These are phyloP conservation scores for Rossbeevera mucosa DNA, from an alignment of 768 basidiomycete genomes.

Conservation along the genomic window DNA sequence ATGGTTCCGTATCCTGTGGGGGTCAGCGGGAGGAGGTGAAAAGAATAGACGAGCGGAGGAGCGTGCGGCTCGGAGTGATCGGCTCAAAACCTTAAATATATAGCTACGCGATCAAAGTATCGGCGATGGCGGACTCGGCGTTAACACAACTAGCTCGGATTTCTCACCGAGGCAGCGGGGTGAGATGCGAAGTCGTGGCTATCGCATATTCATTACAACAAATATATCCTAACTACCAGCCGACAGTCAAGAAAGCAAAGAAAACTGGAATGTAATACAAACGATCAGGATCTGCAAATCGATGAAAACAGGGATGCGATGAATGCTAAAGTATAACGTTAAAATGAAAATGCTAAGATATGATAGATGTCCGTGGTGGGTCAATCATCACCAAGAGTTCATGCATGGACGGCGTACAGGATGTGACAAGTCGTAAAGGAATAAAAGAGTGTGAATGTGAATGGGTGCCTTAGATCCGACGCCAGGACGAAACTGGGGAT, in stretches of 20 bases:
- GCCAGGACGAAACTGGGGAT: slow-evolving; percentile 47
- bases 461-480: slow-evolving; percentile 41
- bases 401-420: slow-evolving; percentile 23
- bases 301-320: slow-evolving; percentile 22
- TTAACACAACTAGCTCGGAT: not conserved
- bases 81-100: not conserved
- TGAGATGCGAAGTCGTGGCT: not conserved
- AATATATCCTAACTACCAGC: slow-evolving; percentile 22
- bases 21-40: not conserved
- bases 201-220: slow-evolving; percentile 27
- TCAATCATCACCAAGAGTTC: slow-evolving; percentile 26
- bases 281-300: slow-evolving; percentile 20
- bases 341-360: slow-evolving; percentile 32
- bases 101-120: not conserved
- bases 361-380: slow-evolving; percentile 23
- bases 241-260: slow-evolving; percentile 23
- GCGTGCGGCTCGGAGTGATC: not conserved
- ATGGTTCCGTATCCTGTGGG: slow-evolving; percentile 5
- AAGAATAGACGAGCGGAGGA: slow-evolving; percentile 3
- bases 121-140: slow-evolving; percentile 3
- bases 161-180: not conserved
- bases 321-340: slow-evolving; percentile 32
- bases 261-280: slow-evolving; percentile 29
- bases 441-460: slow-evolving; percentile 26
- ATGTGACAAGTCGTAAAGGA: slow-evolving; percentile 17